Evolutionary conservation across 225 moss, liverwort and hornwort species (phyloP).

Genomic region (Polytrichum formosum): DNA sequence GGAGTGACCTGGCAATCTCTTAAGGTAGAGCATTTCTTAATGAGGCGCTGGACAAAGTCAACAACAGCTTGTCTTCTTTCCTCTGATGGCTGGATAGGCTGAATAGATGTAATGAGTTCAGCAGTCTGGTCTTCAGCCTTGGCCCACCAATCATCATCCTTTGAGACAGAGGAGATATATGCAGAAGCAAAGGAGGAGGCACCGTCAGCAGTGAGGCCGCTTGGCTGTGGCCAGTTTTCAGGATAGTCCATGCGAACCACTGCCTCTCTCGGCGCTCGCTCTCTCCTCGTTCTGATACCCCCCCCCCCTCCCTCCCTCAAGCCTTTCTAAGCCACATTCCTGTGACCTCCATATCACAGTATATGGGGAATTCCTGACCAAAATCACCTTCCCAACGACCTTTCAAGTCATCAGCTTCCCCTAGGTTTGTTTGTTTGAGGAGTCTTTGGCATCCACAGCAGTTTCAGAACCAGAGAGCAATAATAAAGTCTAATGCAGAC

Average conservation of each 20-base stretch:
- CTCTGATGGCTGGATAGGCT: constrained; percentile 55
- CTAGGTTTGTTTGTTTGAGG: constrained; percentile 4
- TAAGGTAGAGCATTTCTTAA: constrained; percentile 37
- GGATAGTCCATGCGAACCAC: constrained; percentile 80
- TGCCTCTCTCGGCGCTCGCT: constrained; percentile 43
- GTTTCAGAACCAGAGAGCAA: background rate
- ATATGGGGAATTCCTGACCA: background rate
- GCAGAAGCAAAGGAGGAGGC: constrained; percentile 36
- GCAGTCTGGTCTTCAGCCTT: constrained; percentile 62
- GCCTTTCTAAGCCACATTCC: constrained; percentile 14
- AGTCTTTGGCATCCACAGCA: constrained; percentile 3
- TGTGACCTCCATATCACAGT: background rate
- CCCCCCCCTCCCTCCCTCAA: constrained; percentile 19
- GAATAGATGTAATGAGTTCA: constrained; percentile 58
- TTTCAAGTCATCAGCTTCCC: background rate
- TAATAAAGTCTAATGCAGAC: constrained; percentile 3
- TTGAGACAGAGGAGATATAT: constrained; percentile 38
- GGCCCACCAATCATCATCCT: constrained; percentile 64
- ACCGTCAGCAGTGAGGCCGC: constrained; percentile 65
- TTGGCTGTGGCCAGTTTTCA: constrained; percentile 70
- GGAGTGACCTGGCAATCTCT: constrained; percentile 35
- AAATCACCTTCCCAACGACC: background rate
- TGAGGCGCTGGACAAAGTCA: constrained; percentile 52
- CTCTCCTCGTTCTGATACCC: constrained; percentile 4
- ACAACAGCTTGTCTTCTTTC: constrained; percentile 61